phyloP scores from a whole-genome alignment of 129 eudicot genomes.

The Pulicaria dysenterica region DNA sequence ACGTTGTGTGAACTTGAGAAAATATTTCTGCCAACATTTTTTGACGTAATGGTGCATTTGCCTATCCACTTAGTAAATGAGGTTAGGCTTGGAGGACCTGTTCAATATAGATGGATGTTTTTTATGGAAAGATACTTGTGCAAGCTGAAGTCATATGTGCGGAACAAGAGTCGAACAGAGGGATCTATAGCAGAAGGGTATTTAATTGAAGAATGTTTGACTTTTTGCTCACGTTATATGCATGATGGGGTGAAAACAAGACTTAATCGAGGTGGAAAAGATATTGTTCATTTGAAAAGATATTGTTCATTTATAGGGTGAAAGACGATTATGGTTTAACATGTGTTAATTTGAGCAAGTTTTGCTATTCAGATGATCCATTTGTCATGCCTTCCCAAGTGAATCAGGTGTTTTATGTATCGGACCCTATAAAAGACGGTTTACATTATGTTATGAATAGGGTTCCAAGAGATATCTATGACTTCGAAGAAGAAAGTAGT shows the following conservation, averaged over 20 bases:
- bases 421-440: constrained; percentile 31
- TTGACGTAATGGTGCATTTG: constrained; percentile 6
- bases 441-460: constrained; percentile 28
- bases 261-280: not conserved
- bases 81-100: constrained; percentile 17
- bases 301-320: no score
- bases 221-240: constrained; percentile 27
- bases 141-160: constrained; percentile 18
- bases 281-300: not conserved
- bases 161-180: constrained; percentile 17
- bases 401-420: constrained; percentile 31
- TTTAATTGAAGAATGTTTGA: constrained; percentile 27
- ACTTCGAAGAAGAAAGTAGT: constrained; percentile 9
- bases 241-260: constrained; percentile 8
- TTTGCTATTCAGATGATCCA: constrained; percentile 7
- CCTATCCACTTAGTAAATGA: constrained; percentile 19
- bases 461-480: constrained; percentile 30
- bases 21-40: constrained; percentile 8
- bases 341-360: not conserved
- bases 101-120: constrained; percentile 20
- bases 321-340: constrained; percentile 22
- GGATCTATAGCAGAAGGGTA: constrained; percentile 27
- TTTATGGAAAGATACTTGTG: constrained; percentile 10
- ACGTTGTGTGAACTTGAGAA: constrained; percentile 8
- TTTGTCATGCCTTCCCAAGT: constrained; percentile 39